Evolutionary conservation across 164 flowering plant species (phyloP).

Genomic region (Tetracentron sinense): DNA sequence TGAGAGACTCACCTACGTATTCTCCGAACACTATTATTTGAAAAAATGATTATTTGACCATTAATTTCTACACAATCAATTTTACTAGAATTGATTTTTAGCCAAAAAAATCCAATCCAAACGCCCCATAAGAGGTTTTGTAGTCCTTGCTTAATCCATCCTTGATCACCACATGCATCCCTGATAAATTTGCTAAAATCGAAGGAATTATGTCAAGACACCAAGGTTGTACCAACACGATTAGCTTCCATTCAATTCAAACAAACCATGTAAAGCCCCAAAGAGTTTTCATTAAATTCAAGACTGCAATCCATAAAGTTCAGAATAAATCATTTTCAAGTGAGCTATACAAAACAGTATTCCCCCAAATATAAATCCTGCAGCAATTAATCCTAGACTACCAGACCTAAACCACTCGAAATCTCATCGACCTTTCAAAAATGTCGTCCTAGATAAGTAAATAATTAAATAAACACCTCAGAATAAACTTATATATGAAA

Average conservation of each 20-base stretch:
- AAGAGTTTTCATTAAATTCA: neutral
- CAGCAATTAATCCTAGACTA: conserved; percentile 64
- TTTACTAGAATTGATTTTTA: no score
- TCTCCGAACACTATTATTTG: no score
- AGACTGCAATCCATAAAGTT: neutral
- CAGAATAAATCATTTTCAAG: neutral
- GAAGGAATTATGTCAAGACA: conserved; percentile 65
- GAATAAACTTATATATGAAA: conserved; percentile 4
- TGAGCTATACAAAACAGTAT: conserved; percentile 16
- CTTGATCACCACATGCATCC: conserved; percentile 60
- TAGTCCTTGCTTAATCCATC: conserved; percentile 55
- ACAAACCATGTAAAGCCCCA: neutral
- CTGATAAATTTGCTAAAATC: conserved; percentile 53
- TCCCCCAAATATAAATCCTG: conserved; percentile 61
- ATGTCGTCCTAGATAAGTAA: conserved; percentile 70
- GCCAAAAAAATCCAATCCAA: no score
- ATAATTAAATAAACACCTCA: conserved; percentile 15
- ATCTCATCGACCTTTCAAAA: conserved; percentile 83
- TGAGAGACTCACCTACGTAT: no score
- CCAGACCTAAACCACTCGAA: conserved; percentile 85
- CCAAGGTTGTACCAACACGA: conserved; percentile 8
- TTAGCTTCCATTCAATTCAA: conserved; percentile 4
- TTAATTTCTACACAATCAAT: no score
- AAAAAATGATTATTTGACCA: no score
- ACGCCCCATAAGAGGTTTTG: no score